Evolutionary conservation across 805 yeast genomes (phyloP).

Genomic region (Cephaloascus fragrans): DNA sequence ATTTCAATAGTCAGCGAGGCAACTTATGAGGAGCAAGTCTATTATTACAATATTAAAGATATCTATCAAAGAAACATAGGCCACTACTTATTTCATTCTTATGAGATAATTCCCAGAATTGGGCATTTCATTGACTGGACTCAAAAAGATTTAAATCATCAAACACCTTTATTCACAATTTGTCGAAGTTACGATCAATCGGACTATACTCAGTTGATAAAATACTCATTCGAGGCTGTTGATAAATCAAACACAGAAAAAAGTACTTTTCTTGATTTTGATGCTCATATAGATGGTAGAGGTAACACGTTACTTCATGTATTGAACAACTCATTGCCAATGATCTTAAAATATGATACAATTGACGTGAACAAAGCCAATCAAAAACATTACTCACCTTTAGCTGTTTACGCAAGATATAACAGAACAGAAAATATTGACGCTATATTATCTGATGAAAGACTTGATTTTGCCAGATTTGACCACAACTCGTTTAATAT

Average conservation of each 20-base stretch:
- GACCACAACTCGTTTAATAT: constrained; percentile 24
- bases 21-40: constrained; percentile 32
- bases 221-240: constrained; percentile 33
- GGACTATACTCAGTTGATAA: constrained; percentile 41
- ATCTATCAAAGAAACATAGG: constrained; percentile 51
- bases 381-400: constrained; percentile 50
- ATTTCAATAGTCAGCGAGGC: constrained; percentile 29
- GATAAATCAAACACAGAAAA: constrained; percentile 27
- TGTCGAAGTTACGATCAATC: constrained; percentile 76
- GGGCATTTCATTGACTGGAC: constrained; percentile 67
- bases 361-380: constrained; percentile 51
- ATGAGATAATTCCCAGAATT: constrained; percentile 36
- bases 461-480: constrained; percentile 28
- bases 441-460: constrained; percentile 35
- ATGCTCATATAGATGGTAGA: constrained; percentile 59
- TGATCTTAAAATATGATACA: constrained; percentile 26
- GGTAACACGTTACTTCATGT: constrained; percentile 77
- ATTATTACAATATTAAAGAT: constrained; percentile 45
- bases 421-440: constrained; percentile 52
- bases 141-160: constrained; percentile 49
- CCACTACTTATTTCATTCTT: constrained; percentile 59
- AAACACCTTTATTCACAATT: constrained; percentile 71
- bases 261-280: constrained; percentile 26
- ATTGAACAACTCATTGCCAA: constrained; percentile 38
- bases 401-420: constrained; percentile 62